A percentile compares a stretch with the other conserved stretches of the same genome.
These are phyloP conservation scores for Maudiozyma serrabonitensis DNA, from an alignment of 805 yeast species.

Conservation along the genomic window DNA sequence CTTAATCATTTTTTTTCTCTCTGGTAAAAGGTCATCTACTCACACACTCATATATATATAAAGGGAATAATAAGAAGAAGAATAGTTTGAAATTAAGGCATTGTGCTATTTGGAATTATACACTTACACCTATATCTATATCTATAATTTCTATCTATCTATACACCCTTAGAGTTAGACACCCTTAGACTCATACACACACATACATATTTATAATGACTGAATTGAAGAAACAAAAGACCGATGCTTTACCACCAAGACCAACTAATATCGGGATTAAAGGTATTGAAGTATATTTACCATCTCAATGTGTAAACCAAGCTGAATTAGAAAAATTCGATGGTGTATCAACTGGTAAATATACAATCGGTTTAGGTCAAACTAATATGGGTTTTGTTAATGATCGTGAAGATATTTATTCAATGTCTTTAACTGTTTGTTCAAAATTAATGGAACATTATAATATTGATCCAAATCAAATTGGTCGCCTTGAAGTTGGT, in stretches of 20 bases:
- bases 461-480: constrained; percentile 65
- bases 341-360: constrained; percentile 86
- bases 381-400: constrained; percentile 96
- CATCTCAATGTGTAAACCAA: constrained; percentile 78
- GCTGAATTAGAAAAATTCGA: constrained; percentile 76
- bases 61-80: too few relatives aligned
- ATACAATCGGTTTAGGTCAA: constrained; percentile 97
- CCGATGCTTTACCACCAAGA: constrained; percentile 24
- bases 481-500: constrained; percentile 96
- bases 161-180: too few relatives aligned
- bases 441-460: constrained; percentile 69
- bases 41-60: too few relatives aligned
- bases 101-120: too few relatives aligned
- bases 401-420: constrained; percentile 95
- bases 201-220: constrained; percentile 1
- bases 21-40: too few relatives aligned
- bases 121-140: too few relatives aligned
- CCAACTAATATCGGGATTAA: constrained; percentile 92
- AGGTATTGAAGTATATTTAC: constrained; percentile 88
- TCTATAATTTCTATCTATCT: too few relatives aligned
- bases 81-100: too few relatives aligned
- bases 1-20: too few relatives aligned
- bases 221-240: constrained; percentile 23
- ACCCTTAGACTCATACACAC: too few relatives aligned
- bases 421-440: constrained; percentile 83